Evolutionary conservation across 108 stramenopile genomes (phyloP).

Genomic region (Fragilariopsis cylindrus): DNA sequence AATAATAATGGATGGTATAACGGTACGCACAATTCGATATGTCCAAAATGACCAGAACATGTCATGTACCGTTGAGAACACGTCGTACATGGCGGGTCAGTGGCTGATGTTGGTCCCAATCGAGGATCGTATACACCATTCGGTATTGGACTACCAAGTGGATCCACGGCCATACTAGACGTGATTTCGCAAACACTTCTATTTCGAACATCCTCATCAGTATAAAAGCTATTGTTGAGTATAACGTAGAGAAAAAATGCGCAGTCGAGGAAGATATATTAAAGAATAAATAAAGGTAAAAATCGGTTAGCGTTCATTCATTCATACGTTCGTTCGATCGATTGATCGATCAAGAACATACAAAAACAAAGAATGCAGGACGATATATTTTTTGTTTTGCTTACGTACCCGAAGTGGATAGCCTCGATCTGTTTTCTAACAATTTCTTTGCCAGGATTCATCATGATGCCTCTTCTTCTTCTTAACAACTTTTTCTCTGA

Average conservation of each 20-base stretch:
- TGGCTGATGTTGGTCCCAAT: conserved; percentile 78
- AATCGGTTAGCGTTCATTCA: neutral
- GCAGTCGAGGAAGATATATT: too few species aligned
- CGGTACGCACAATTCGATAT: conserved; percentile 95
- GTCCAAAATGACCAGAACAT: conserved; percentile 98
- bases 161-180: conserved; percentile 83
- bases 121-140: conserved; percentile 94
- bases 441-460: conserved; percentile 9
- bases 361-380: neutral
- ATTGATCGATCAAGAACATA: too few species aligned
- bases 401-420: conserved; percentile 1
- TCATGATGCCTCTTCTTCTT: too few species aligned
- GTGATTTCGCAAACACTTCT: conserved; percentile 91
- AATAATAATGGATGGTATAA: conserved; percentile 96
- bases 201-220: conserved; percentile 87
- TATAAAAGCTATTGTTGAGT: conserved; percentile 55
- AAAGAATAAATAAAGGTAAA: neutral
- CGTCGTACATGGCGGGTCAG: conserved; percentile 78
- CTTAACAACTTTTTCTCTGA: too few species aligned
- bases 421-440: conserved; percentile 13
- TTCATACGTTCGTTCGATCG: too few species aligned
- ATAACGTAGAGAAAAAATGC: neutral
- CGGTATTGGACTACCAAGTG: conserved; percentile 79
- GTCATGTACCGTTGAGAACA: conserved; percentile 75
- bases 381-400: neutral